Evolutionary conservation across 108 stramenopile genomes (phyloP), one percentile per base, ranked within the genome.

Genomic region (Cylindrotheca closterium): DNA sequence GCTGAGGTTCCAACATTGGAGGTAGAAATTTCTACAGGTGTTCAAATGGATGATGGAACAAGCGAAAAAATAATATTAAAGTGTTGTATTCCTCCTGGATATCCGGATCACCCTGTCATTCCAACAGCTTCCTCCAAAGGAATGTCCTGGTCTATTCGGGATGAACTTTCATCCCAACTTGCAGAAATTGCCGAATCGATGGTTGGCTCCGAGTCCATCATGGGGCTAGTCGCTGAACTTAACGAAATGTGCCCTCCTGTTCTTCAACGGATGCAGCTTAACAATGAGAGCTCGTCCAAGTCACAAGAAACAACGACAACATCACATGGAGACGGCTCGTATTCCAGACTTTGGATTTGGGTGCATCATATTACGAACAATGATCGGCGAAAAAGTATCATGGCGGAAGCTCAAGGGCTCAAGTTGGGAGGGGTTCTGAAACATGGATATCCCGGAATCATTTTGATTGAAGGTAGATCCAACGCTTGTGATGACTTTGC

Each of bases 401-500:
- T 83, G 10, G n/a, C 12, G 8, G 79, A 83, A 30, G 82, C 82
- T 18, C n/a, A 25, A 7, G 63, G 73, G 5, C 32, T 30, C 1
- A 58, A 68, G 17, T 55, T 83, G 34, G 68, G 68, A 2, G 82
- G 82, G 24, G 77, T 58, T 54, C 65, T 83, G 21, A 83, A 83
- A 63, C 54, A 56, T 33, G 82, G 82, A 4, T 83, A 78, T 55
- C 82, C 82, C 4, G 82, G 82, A 23, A 76, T 83, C 10, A 75
- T 83, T 30, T 56, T 77, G 21, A 51, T 80, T 0, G 82, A 83
- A 70, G 82, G 82, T 10, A 4, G 33, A n/a, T 10, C 50, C 15
- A 24, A 3, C 19, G 46, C 45, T n/a, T 79, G 79, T 24, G 68
- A 79, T 1, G 73, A 77, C 2, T 83, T 74, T 64, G 79, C 78